These are phyloP conservation scores for Sarocladium brachiariae DNA, from an alignment of 2,329 filamentous ascomycete genomes.

Conservation along the genomic window DNA sequence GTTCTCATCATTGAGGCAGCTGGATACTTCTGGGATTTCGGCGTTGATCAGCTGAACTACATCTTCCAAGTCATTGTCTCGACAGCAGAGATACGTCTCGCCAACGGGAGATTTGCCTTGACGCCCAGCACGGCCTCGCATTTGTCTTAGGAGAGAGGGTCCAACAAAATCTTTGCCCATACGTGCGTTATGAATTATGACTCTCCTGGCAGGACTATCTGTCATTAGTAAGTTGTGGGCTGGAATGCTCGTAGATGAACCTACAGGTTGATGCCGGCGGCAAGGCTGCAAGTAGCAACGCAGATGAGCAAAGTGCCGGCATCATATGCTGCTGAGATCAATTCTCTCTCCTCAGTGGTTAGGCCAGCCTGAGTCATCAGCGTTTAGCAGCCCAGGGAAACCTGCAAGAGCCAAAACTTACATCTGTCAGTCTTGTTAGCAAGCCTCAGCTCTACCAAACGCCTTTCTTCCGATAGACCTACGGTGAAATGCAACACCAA, in stretches of 20 bases:
- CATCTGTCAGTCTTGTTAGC: not conserved
- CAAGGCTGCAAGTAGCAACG: conserved; percentile 71
- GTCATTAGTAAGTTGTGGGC: conserved; percentile 6
- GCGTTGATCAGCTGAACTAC: conserved; percentile 66
- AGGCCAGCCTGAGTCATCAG: conserved; percentile 45
- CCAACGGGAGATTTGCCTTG: conserved; percentile 74
- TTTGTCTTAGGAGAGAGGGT: conserved; percentile 72
- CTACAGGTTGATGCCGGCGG: conserved; percentile 72
- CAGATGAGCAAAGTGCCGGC: conserved; percentile 60
- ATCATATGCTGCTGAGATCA: conserved; percentile 67
- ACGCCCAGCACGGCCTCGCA: conserved; percentile 70
- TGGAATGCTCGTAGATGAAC: conserved; percentile 11
- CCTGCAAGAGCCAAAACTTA: conserved; percentile 10
- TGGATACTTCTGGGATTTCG: conserved; percentile 62
- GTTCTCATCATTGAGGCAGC: conserved; percentile 61
- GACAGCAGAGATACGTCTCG: conserved; percentile 71
- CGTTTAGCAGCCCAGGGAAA: not conserved
- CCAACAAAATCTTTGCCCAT: conserved; percentile 75
- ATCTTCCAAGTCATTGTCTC: conserved; percentile 59
- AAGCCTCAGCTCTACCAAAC: no score
- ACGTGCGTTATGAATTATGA: conserved; percentile 67
- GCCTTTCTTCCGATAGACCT: conserved; percentile 20
- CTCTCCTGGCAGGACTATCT: conserved; percentile 54
- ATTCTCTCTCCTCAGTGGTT: conserved; percentile 67
- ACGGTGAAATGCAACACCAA: conserved; percentile 71